Base-by-base conservation (phyloP, 345 rosid genomes). In the Hibiscus mutabilis region DNA sequence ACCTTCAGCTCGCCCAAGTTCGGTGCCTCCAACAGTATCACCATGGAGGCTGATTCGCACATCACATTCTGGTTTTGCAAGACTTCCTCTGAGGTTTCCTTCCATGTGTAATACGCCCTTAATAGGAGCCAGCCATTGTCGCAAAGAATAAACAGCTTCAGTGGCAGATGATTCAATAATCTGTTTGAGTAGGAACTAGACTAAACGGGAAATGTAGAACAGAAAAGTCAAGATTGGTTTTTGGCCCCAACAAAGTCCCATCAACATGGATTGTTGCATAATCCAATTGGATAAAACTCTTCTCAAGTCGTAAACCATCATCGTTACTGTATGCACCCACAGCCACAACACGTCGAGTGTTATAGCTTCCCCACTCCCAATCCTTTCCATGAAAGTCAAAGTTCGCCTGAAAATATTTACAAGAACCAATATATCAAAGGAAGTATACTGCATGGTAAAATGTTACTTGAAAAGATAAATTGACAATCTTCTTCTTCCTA, bases 281-380 rank as follows among this genome's bases (percentile, higher is more conserved):
- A 80, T 89, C 99, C 78, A 90, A 90, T 80, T 88, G 97, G 82
- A 95, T 89, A 75, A 91, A 91, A 75, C 91, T 86, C 79, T 88
- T 91, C 77, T 91, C 96, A 69, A 95, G 96, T 61, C 89, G 93
- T 73, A 95, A 82, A 71, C 99, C 99, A 79, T 90, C 96, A 79
- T 92, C 89, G 25, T 95, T 91, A 84, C 92, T 95, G 77, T 90
- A 95, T 66, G 93, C 97, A 73, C 99, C 99, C 69, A 80, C 87
- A 11, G 99, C 97, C 76, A 87, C 73, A 76, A 89, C 93, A 69
- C 84, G 97, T 82, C 91, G 99, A 35, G 91, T 90, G 72, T 87
- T 91, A 84, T 95, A 90, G 71, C 86, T 79, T 62, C 99, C 99
- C 99, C 99, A 95, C 76, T 95, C 99, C 99, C 97, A 95, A 21